phyloP scores from a whole-genome alignment of 345 rosid species.

The Gossypium ekmanianum region DNA sequence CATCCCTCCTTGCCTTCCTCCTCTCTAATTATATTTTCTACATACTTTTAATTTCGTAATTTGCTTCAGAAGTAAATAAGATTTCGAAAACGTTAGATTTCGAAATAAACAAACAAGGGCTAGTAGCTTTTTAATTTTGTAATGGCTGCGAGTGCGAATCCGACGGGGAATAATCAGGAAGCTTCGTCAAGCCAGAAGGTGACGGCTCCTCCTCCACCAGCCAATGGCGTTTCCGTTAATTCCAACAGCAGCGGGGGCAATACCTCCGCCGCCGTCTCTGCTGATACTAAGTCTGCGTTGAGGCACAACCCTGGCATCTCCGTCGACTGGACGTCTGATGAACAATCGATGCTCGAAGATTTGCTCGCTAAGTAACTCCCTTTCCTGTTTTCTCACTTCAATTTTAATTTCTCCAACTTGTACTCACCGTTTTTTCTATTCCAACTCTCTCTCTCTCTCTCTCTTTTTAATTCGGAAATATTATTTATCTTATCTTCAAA shows the following conservation, averaged over 20 bases:
- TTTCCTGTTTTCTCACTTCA: background rate
- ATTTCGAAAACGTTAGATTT: background rate
- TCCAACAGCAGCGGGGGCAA: conserved; percentile 39
- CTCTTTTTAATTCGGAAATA: background rate
- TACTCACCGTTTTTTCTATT: background rate
- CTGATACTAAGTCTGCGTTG: conserved; percentile 49
- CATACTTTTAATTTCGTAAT: background rate
- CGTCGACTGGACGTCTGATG: conserved; percentile 65
- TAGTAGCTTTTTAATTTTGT: background rate
- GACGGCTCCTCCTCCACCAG: conserved; percentile 27
- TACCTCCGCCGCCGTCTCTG: conserved; percentile 8
- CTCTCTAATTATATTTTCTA: background rate
- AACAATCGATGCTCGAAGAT: conserved; percentile 67
- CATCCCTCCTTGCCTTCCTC: background rate
- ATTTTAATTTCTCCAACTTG: background rate
- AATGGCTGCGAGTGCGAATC: conserved; percentile 79
- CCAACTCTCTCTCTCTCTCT: background rate
- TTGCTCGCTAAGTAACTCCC: conserved; percentile 50
- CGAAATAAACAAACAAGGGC: background rate
- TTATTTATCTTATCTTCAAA: background rate
- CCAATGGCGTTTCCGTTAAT: conserved; percentile 48
- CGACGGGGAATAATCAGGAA: conserved; percentile 37
- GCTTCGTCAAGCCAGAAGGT: conserved; percentile 42
- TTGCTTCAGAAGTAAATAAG: background rate
- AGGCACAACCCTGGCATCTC: conserved; percentile 70